Percentiles rank a stretch among this genome's conserved stretches.
Evolutionary conservation across 177 flowering plant species (phyloP).

Genomic region (Tripterygium wilfordii): DNA sequence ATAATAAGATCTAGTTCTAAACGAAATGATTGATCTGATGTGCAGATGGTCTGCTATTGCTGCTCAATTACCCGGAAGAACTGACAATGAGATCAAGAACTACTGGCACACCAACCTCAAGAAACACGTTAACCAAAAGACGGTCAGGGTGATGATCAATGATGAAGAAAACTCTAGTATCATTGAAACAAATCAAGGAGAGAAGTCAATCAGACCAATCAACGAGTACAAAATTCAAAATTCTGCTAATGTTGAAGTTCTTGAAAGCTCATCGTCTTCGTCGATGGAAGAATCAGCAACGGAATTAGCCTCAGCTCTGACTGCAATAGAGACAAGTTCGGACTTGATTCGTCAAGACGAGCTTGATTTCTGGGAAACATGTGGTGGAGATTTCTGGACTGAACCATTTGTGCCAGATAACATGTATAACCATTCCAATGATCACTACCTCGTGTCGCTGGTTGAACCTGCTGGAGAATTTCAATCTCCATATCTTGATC

Average conservation of each 20-base stretch:
- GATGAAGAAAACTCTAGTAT: neutral
- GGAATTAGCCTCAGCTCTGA: conserved; percentile 1
- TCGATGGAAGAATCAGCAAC: conserved; percentile 7
- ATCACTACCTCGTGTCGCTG: too few species aligned
- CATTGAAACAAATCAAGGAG: too few species aligned
- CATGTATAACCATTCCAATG: too few species aligned
- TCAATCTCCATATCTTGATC: conserved; percentile 3
- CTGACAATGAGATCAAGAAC: conserved; percentile 35
- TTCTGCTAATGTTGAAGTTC: too few species aligned
- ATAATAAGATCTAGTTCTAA: too few species aligned
- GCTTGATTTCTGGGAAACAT: neutral
- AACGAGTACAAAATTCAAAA: too few species aligned
- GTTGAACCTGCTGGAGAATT: too few species aligned
- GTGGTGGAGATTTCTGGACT: conserved; percentile 20
- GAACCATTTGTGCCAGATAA: conserved; percentile 19
- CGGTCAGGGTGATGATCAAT: neutral
- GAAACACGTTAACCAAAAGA: conserved; percentile 13
- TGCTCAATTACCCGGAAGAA: conserved; percentile 22
- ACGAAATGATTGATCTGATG: neutral
- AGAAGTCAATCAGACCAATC: too few species aligned
- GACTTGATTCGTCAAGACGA: neutral
- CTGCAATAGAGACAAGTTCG: neutral
- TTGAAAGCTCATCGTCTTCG: conserved; percentile 3
- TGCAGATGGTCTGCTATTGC: conserved; percentile 26
- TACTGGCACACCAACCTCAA: conserved; percentile 29